Base-by-base conservation (phyloP, 352 stramenopile species). In the Globisporangium okanoganense region DNA sequence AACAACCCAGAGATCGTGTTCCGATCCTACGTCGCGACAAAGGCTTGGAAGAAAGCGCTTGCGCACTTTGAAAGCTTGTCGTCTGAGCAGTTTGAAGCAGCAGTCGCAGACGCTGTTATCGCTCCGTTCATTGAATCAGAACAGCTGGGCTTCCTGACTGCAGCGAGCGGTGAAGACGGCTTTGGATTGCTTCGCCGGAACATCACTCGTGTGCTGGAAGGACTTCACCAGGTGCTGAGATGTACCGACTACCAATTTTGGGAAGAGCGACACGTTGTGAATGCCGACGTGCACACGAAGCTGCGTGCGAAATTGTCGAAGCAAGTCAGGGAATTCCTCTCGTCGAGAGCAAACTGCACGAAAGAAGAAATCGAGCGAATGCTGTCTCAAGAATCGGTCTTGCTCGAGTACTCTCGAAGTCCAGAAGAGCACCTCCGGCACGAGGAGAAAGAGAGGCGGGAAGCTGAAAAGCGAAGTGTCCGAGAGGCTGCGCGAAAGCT, bases 171-270 rank as follows among this genome's bases (percentile, higher is more conserved):
- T 18, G 81, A 94, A 57, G 82, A 94, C 64, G 85, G 85, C 12
- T 94, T 94, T 65, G 85, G 85, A n/a, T 64, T 94, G 13, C 66
- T 90, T 31, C 80, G 83, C 47, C 72, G 81, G 47, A 86, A 81
- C 58, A 78, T 94, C 51, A 86, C 74, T n/a, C 75, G 82, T 12
- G 67, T 89, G 2, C 50, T 94, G 9, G 85, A 94, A 75, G 85
- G 85, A 22, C 64, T 90, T 10, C 76, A 78, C 36, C 75, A 76
- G 41, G 83, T 91, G 18, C 44, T 90, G 0, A 69, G 69, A 27
- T 94, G 85, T 56, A 70, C 29, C 25, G 80, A 89, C 52, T 94
- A 94, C 64, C 79, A 89, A 41, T 91, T 94, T n/a, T 94, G 83
- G 85, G 83, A 94, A 67, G 78, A 91, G 54, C 78, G 83, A 3